phyloP scores from a whole-genome alignment of 2,329 filamentous ascomycete species.

The Hypoxylon rubiginosum region DNA sequence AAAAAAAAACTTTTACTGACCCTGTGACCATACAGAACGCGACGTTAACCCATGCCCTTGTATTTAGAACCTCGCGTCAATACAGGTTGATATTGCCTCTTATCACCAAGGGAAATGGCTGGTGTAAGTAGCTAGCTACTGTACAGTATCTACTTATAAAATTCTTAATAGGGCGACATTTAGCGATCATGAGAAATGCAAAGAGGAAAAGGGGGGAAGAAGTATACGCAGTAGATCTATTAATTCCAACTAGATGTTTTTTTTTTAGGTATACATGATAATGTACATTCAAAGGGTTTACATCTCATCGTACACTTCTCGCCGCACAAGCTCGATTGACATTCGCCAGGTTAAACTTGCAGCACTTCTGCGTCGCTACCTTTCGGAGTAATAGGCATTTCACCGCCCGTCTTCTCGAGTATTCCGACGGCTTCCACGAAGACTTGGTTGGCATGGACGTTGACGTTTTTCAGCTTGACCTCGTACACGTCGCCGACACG shows the following conservation, averaged over 20 bases:
- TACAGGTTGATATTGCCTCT: not conserved
- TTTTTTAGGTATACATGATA: too few relatives aligned
- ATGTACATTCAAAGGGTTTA: not conserved
- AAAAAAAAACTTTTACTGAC: not conserved
- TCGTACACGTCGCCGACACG: conserved; percentile 66
- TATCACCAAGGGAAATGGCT: too few relatives aligned
- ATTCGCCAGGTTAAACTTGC: not conserved
- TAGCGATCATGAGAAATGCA: not conserved
- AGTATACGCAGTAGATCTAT: not conserved
- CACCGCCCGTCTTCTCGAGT: conserved; percentile 37
- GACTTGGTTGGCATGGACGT: conserved; percentile 62
- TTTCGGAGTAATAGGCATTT: not conserved
- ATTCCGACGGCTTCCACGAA: conserved; percentile 60
- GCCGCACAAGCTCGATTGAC: not conserved
- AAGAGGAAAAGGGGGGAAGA: not conserved
- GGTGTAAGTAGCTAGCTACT: too few relatives aligned
- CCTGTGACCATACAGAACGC: not conserved
- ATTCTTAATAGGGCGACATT: not conserved
- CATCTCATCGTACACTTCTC: not conserved
- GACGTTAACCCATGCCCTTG: not conserved
- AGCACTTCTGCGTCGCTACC: conserved; percentile 3
- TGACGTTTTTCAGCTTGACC: conserved; percentile 67
- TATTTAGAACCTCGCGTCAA: not conserved
- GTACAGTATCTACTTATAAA: not conserved
- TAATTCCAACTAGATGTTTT: not conserved